Conservation (phyloP, 208 protist species). For the Herpetomonas samuelpessoai region DNA sequence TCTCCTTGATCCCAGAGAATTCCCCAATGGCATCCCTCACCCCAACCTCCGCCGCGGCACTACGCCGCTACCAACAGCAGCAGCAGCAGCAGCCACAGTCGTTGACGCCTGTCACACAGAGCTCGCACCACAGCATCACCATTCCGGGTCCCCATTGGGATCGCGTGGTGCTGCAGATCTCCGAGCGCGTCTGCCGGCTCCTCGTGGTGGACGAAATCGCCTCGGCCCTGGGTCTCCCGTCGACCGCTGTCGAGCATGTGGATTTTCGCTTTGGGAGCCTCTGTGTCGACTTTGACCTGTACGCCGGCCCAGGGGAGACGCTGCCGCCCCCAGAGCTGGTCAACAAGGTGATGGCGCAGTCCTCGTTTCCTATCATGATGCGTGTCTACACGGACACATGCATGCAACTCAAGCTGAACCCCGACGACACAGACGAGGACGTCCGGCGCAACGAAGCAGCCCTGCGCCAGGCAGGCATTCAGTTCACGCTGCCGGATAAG, state of each 20-base stretch:
- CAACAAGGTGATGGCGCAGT: not conserved
- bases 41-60: not conserved
- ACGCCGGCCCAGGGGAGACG: not conserved
- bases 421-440: not conserved
- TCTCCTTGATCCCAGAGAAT: not conserved
- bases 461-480: not conserved
- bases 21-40: not conserved
- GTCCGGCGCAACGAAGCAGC: no score
- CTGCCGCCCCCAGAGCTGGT: not conserved
- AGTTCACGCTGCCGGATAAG: not conserved
- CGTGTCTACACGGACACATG: not conserved
- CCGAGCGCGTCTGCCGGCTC: not conserved
- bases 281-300: constrained; percentile 2
- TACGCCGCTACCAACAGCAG: not conserved
- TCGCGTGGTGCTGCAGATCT: not conserved
- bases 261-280: constrained; percentile 7
- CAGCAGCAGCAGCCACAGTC: not conserved
- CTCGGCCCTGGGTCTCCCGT: constrained; percentile 5
- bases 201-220: constrained; percentile 10
- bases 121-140: not conserved
- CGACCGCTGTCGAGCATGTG: constrained; percentile 4
- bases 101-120: not conserved
- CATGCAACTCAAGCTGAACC: not conserved
- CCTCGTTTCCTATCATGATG: not conserved
- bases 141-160: not conserved